Base-by-base conservation (phyloP, 306 rosid genomes). In the Dalbergia cultrata region DNA sequence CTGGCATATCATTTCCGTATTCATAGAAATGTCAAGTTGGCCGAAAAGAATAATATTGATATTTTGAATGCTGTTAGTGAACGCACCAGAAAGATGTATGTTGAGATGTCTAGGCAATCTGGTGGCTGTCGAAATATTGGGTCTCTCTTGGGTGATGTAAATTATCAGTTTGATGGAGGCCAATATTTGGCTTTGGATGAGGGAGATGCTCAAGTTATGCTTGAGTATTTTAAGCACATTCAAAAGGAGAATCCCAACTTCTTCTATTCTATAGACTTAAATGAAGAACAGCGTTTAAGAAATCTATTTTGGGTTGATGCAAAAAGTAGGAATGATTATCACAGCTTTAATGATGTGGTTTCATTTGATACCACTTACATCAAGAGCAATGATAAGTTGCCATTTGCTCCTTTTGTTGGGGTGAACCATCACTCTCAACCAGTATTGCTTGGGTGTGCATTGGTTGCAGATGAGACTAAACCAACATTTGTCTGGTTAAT, bases 61-160 rank as follows among this genome's bases (percentile, higher is more conserved):
- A 94, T 94, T 81, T 83, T 94, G 92, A 91, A 94, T 73, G 98
- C 98, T 34, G 97, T 92, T 72, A 94, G 98, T 75, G 98, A 94
- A 81, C 90, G 97, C 52, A 94, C 98, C 18, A 86, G 93, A 75
- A 94, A 90, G 90, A 94, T 94, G 97, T 94, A 89, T 76, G 98
- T 90, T 66, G 97, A 94, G 82, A 92, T 94, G 98, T 92, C 98
- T 17, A 90, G 93, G 79, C 88, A 92, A 75, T 87, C 94, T 33
- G 88, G 96, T 14, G 87, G 92, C 53, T 83, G 86, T 78, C 88
- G 75, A 81, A 83, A 78, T 75, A 33, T 65, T 34, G 91, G 87
- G 76, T 81, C 84, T 64, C 60, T 68, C 33, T 66, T 37, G 75
- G 69, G 78, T 44, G 94, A 87, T 65, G 52, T 54, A 72, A 83